These are phyloP conservation scores for Pythium dissotocum DNA, from an alignment of 352 stramenopile species.

Conservation along the genomic window DNA sequence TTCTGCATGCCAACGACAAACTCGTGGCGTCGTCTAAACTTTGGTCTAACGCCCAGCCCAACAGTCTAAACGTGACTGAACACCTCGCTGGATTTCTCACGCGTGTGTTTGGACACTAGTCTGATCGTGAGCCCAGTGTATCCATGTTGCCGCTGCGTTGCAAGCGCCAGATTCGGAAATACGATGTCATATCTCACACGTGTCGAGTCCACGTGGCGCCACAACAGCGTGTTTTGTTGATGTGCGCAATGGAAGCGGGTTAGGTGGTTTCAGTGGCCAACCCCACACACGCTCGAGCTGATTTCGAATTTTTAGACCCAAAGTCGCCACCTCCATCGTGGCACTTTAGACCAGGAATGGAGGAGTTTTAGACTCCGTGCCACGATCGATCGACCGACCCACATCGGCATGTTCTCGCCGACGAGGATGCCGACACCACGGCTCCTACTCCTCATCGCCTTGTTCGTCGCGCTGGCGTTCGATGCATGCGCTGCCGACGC, in stretches of 20 bases:
- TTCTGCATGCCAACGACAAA: no score
- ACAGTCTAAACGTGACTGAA: background rate
- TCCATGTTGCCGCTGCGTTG: background rate
- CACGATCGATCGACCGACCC: background rate
- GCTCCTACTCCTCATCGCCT: no score
- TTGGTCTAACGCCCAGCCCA: background rate
- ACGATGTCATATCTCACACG: background rate
- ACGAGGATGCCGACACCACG: background rate
- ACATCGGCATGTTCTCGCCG: background rate
- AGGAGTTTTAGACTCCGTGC: background rate
- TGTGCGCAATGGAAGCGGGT: background rate
- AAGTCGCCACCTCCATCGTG: background rate
- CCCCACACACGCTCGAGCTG: background rate
- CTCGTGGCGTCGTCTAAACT: background rate
- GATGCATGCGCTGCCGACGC: background rate
- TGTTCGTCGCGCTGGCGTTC: no score
- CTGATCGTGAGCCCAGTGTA: background rate
- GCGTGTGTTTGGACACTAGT: background rate
- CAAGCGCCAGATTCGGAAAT: background rate
- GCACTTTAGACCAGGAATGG: background rate
- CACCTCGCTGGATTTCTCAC: background rate
- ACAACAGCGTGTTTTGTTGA: background rate
- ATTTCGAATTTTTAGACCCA: background rate
- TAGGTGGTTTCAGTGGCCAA: constrained; percentile 9
- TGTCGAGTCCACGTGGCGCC: background rate